Base-by-base conservation (phyloP, 176 grass and related monocot genomes). In the Raddia distichophylla region DNA sequence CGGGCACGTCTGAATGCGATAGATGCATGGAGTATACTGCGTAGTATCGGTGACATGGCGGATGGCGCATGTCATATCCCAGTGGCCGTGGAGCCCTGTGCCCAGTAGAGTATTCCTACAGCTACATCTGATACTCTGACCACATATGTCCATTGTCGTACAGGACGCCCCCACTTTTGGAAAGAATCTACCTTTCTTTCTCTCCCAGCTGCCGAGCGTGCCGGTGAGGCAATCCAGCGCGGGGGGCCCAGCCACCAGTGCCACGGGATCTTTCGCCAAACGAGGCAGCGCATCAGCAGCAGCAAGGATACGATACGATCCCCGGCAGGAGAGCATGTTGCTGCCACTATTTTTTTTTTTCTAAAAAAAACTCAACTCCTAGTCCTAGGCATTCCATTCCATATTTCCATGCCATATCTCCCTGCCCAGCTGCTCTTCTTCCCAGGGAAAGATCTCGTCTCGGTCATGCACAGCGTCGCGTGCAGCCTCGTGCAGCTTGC, bases 231-330 rank as follows among this genome's bases (percentile, higher is more conserved):
- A 20, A 35, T 64, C 27, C 27, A 27, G 1, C 27, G 27, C n/a
- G 27, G 27, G 27, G 27, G 27, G 27, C 27, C 27, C 27, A 27
- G 27, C 27, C 27, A 27, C 27, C 60, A 45, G 27, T 34, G 16
- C 47, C 60, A 45, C 70, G n/a, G n/a, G 78, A 51, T 51, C 16
- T 27, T 60, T 60, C 71, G 49, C 43, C 60, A 14, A 55, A 54
- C 60, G 10, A 83, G 71, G 48, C 5, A 40, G 37, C 37, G 37
- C 68, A 16, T 5, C 22, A 34, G 14, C 3, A 5, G 55, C 40
- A 34, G 16, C 3, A 2, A 17, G 3, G 83, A 73, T 85, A 34
- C 76, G 76, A 86, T 86, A 40, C 67, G 76, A 80, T 71, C 19
- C 27, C 16, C n/a, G 67, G 22, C 79, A 69, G 42, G 14, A 81